Conservation (phyloP, 495 filamentous ascomycete genomes). For the Hypoxylon perforatum region DNA sequence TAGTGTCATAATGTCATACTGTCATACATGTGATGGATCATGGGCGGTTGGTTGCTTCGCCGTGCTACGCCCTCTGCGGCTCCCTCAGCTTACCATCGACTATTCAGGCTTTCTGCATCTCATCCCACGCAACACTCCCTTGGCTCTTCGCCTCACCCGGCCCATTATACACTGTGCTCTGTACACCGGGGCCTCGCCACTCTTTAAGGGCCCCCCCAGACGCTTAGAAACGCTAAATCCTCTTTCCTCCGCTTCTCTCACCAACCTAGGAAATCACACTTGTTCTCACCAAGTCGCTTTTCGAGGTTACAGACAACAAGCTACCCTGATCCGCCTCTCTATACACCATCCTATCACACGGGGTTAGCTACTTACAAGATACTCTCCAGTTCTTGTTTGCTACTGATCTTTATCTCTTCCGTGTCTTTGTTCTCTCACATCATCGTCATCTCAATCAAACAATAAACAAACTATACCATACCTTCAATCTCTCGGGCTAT, state of each 20-base stretch:
- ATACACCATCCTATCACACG: constrained; percentile 26
- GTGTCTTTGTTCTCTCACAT: too few relatives aligned
- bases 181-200: constrained; percentile 28
- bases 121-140: constrained; percentile 41
- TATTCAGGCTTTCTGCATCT: constrained; percentile 43
- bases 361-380: constrained; percentile 29
- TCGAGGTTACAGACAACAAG: constrained; percentile 25
- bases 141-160: constrained; percentile 38
- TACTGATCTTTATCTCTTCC: constrained; percentile 8
- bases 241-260: constrained; percentile 23
- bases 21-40: constrained; percentile 23
- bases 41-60: constrained; percentile 29
- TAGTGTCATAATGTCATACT: constrained; percentile 7
- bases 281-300: constrained; percentile 30
- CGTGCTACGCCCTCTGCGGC: constrained; percentile 35
- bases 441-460: constrained; percentile 25
- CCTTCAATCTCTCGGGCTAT: constrained; percentile 22
- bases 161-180: constrained; percentile 41
- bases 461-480: too few relatives aligned
- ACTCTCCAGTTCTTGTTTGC: constrained; percentile 16
- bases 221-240: constrained; percentile 9
- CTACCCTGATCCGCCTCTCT: constrained; percentile 26
- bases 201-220: constrained; percentile 33
- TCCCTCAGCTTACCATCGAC: constrained; percentile 45
- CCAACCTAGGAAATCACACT: constrained; percentile 34